Base-by-base conservation (phyloP, 1,139 yeast species). In the Suzukiozyma palmioleophila region DNA sequence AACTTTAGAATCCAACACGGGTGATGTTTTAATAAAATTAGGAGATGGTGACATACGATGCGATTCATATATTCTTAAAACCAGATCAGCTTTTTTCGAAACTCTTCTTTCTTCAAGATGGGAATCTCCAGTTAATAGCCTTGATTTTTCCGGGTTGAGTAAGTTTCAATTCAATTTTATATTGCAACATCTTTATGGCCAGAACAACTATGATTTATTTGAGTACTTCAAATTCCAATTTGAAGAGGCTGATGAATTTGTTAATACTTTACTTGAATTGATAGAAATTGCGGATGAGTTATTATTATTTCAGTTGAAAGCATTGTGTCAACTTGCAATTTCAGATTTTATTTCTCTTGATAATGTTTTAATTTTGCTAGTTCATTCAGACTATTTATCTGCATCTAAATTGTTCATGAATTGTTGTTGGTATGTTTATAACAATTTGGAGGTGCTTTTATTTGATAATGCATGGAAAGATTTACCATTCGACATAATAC, bases 381-480 rank as follows among this genome's bases (percentile, higher is more conserved):
- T 70, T 8, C 81, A 81, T 52, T 73, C 94, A 0, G 72, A 71
- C 32, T 51, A 61, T 28, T 64, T 74, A 40, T 60, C 71, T 11
- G 85, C 88, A 2, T 55, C 61, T 8, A 78, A 81, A 48, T 56
- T 89, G 26, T 69, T 79, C 43, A 66, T 71, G 39, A 73, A 76
- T 39, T 79, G 95, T 52, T 64, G 83, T 31, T 81, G 87, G 80
- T 85, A 75, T 47, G 69, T 87, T 12, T 79, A 75, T 48, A 73
- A 77, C 47, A 87, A 88, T 52, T 59, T 86, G 44, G 89, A 82
- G 31, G 57, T 78, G 4, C 56, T 86, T 18, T 62, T 88, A 35
- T 75, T 79, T 43, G 86, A 84, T 48, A 51, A 59, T 2, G 36
- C 55, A 2, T 56, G 69, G 39, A 44, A 49, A 15, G 64, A 59